A percentile compares a stretch with the other conserved stretches of the same genome.
These are phyloP conservation scores for Trichaptum fuscoviolaceum DNA, from an alignment of 768 basidiomycete genomes.

Conservation along the genomic window DNA sequence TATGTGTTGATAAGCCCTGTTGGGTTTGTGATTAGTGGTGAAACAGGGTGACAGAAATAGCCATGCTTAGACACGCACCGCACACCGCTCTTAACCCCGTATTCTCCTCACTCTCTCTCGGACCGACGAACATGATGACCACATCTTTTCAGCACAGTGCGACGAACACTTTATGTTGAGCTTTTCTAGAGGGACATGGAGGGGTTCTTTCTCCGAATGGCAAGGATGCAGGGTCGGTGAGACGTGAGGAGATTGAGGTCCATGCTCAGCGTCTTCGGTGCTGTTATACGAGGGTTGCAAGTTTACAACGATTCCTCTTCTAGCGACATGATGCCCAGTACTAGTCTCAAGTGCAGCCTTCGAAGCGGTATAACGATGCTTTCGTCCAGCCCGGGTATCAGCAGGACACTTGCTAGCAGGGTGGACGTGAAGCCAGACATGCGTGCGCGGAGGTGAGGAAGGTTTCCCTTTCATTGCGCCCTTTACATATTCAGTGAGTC, in stretches of 20 bases:
- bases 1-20: constrained; percentile 26
- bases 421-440: constrained; percentile 23
- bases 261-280: constrained; percentile 21
- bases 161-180: constrained; percentile 48
- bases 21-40: not conserved
- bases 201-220: constrained; percentile 32
- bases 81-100: constrained; percentile 27
- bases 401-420: constrained; percentile 24
- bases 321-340: constrained; percentile 71
- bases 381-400: constrained; percentile 50
- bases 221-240: constrained; percentile 19
- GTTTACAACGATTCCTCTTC: constrained; percentile 12
- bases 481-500: no score
- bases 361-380: constrained; percentile 53
- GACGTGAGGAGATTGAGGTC: constrained; percentile 22
- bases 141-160: constrained; percentile 31
- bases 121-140: constrained; percentile 54
- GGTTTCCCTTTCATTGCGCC: no score
- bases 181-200: constrained; percentile 38
- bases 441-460: not conserved
- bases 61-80: constrained; percentile 29
- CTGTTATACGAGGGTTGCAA: no score
- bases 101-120: constrained; percentile 25
- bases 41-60: no score
- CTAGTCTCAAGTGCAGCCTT: no score